Evolutionary conservation across 192 early-diverging fungal species (phyloP).

Genomic region (Oehlia diaphana): DNA sequence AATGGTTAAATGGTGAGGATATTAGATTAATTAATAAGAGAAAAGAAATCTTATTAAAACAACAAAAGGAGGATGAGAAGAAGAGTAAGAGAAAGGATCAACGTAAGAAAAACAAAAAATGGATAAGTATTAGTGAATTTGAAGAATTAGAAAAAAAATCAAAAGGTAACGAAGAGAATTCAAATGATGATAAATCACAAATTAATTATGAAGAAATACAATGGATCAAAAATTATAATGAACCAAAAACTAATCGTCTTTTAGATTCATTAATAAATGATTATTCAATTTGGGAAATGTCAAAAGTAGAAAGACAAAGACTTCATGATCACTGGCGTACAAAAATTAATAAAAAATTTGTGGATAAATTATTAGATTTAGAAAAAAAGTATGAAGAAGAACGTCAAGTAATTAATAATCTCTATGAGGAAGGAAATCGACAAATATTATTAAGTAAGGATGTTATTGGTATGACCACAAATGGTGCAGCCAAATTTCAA

Average conservation of each 20-base stretch:
- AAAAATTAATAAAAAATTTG: slow-evolving; percentile 32
- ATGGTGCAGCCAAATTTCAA: slow-evolving; percentile 57
- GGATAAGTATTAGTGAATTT: no score
- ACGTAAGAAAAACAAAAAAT: no score
- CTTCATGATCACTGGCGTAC: slow-evolving; percentile 43
- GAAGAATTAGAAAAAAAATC: no score
- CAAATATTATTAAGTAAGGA: slow-evolving; percentile 31
- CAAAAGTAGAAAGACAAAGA: slow-evolving; percentile 38
- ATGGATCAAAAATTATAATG: neutral
- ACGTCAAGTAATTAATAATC: slow-evolving; percentile 25
- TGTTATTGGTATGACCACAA: slow-evolving; percentile 63
- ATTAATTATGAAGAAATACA: neutral
- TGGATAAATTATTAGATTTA: slow-evolving; percentile 26
- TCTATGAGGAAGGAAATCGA: slow-evolving; percentile 37
- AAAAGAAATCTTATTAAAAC: no score
- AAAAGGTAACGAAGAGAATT: no score
- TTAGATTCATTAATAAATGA: neutral
- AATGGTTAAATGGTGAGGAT: no score
- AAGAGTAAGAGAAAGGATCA: no score
- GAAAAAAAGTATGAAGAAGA: neutral
- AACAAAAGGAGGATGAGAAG: no score
- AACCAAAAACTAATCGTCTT: no score
- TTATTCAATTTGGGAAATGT: slow-evolving; percentile 52
- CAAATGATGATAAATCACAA: no score
- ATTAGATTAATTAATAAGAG: no score